Evolutionary conservation across 176 grass and related monocot species (phyloP), one percentile per base, ranked within the genome.

Genomic region (Avena eriantha): DNA sequence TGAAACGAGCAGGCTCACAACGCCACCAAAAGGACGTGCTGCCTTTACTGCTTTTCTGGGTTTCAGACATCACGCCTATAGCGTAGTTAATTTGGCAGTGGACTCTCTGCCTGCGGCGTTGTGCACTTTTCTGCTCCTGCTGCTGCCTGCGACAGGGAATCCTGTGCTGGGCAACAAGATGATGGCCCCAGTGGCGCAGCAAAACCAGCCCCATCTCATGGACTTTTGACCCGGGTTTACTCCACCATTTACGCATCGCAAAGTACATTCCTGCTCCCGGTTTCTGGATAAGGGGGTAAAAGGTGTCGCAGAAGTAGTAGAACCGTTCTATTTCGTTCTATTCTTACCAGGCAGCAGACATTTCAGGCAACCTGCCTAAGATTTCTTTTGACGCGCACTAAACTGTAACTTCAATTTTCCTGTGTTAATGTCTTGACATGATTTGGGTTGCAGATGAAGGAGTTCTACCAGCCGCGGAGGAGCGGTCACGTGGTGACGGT

Each of bases 391-490:
- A 29, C 29, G 29, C 29, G 29, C 29, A 29, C 29, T 29, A 29
- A 29, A 29, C 29, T 29, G 29, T 53, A 53, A 53, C 50, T 53
- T 53, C 4, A 5, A 5, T 16, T 17, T 53, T 53, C 50, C 5
- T 14, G 14, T 53, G 12, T 3, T 53, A 54, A 53, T 17, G 50
- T 57, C 7, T 57, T 5, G 54, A 57, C 54, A 2, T 43, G 4
- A 21, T 45, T 8, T 78, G 73, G 22, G 5, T 8, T 50, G 7
- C 94, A 99, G 97, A 94, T 99, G 83, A n/a, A 72, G 82, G 97
- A 99, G 79, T 99, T 99, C 80, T 99, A 96, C 85, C 87, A 96
- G 79, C 80, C 87, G 43, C 84, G 97, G 79, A 89, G 82, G 87
- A 96, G 92, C 59, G 92, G 94, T 17, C 92, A 92, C 4, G 77